Conservation (phyloP, 495 filamentous ascomycete species). For the Neurospora sp. region DNA sequence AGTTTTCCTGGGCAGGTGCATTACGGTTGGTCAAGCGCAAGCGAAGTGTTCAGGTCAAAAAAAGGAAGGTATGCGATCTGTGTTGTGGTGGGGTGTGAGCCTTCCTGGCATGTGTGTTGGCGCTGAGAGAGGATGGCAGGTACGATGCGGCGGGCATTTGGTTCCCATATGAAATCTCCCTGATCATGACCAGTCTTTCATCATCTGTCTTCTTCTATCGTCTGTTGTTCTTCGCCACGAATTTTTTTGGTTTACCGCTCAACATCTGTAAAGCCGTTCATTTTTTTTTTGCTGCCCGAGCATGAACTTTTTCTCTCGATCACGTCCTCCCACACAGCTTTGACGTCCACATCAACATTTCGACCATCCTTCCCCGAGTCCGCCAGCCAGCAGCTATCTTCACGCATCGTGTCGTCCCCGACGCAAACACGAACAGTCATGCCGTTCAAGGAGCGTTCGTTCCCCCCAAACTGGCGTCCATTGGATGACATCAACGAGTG, state of each 20-base stretch:
- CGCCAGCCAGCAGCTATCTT: background rate
- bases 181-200: background rate
- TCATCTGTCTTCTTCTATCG: background rate
- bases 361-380: background rate
- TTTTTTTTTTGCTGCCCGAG: background rate
- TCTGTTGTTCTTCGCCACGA: too few species aligned
- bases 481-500: background rate
- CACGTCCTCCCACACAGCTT: background rate
- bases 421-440: background rate
- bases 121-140: background rate
- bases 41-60: background rate
- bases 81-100: background rate
- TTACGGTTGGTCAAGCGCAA: background rate
- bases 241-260: too few species aligned
- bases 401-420: background rate
- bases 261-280: background rate
- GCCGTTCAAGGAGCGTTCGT: background rate
- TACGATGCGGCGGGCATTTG: background rate
- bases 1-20: background rate
- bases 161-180: background rate
- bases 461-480: background rate
- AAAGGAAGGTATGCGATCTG: background rate
- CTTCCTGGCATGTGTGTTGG: background rate
- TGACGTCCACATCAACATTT: background rate
- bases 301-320: background rate